phyloP scores from a whole-genome alignment of 2,329 filamentous ascomycete species.

The Chalaropsis ovoidea region DNA sequence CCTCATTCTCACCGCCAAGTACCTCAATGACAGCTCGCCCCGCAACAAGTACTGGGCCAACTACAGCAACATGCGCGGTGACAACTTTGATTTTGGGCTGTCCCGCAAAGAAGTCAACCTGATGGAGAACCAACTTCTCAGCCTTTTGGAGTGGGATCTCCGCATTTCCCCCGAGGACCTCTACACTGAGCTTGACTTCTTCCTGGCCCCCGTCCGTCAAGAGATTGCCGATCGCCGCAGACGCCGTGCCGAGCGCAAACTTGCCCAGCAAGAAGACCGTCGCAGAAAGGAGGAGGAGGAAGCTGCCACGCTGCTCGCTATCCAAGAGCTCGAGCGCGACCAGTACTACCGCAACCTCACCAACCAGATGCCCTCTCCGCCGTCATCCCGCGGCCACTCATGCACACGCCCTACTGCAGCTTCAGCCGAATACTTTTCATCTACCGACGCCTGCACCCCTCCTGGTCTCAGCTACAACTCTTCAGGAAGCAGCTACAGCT shows the following conservation, averaged over 20 bases:
- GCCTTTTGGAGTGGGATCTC: constrained; percentile 89
- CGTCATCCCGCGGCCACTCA: constrained; percentile 38
- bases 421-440: background rate
- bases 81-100: constrained; percentile 67
- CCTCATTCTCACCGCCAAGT: constrained; percentile 84
- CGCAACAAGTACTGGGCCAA: constrained; percentile 99
- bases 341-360: constrained; percentile 30
- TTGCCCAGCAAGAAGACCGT: constrained; percentile 33
- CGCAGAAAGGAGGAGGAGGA: constrained; percentile 4
- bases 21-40: constrained; percentile 93
- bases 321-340: constrained; percentile 2
- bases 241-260: constrained; percentile 41
- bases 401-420: constrained; percentile 31
- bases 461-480: constrained; percentile 38
- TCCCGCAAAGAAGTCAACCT: constrained; percentile 92
- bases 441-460: background rate
- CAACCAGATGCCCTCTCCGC: constrained; percentile 38
- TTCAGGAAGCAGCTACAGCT: constrained; percentile 39
- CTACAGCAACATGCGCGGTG: constrained; percentile 70
- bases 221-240: constrained; percentile 45
- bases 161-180: constrained; percentile 77
- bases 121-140: constrained; percentile 98
- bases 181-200: constrained; percentile 74
- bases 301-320: background rate
- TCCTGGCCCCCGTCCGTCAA: constrained; percentile 72